Base-by-base conservation (phyloP, 495 filamentous ascomycete species). In the Lasiosphaeria miniovina region DNA sequence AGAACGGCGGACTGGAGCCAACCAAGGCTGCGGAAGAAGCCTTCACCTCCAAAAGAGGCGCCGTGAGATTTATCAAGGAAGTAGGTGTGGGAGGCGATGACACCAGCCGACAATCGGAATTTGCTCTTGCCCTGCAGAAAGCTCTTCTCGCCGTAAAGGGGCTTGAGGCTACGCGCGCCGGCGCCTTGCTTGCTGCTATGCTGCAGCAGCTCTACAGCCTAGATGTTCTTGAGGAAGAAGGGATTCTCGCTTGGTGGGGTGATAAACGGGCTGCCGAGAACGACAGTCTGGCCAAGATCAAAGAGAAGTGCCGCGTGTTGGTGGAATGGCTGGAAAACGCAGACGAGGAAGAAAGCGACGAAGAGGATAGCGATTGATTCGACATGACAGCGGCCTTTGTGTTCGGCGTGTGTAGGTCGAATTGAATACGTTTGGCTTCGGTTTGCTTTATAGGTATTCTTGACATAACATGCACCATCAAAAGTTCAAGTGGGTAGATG, bases 221-320 rank as follows among this genome's bases (percentile, higher is more conserved):
- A 55, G 94, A 98, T 61, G 79, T 97, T 6, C 71, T 97, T 1
- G 92, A 96, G 69, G 90, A 96, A 70, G 93, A 96, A 43, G 92
- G 87, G 0, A 88, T 94, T 49, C 76, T 92, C 68, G 82, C 83
- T 59, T 98, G 94, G 94, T 98, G 93, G 93, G 81, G 77, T 17
- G 85, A 94, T 71, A 77, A 78, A 60, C 81, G 84, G 64, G 84
- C 85, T 7, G 82, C 75, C 35, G 81, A 77, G 56, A 83, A 74
- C 7, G 88, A 88, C 36, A 80, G 82, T 55, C 86, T 96, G 85
- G 67, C 74, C 45, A 83, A 71, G 58, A 84, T 97, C 32, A 86
- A 88, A 65, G 83, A 76, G 36, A 86, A 89, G 72, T 88, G 88
- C 52, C 75, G 85, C 68, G 85, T 86, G 52, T 86, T 98, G 73